Evolutionary conservation across 2,329 filamentous ascomycete species (phyloP), one percentile per base, ranked within the genome.

Genomic region (Neonectria faginata): DNA sequence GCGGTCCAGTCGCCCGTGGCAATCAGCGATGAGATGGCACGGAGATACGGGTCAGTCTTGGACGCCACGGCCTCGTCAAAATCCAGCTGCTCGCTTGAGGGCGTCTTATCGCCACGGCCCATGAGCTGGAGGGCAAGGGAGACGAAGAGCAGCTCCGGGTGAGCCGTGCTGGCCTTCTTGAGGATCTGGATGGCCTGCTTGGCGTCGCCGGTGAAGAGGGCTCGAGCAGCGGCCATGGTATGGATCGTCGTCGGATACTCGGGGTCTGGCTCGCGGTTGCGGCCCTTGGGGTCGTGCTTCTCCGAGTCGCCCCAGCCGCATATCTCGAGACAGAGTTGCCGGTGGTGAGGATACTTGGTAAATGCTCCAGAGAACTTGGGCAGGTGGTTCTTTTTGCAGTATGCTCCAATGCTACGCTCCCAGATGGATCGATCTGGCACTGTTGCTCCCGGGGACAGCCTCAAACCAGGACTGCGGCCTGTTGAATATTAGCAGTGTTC

Each of bases 21-120:
- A 65, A 96, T 92, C 69, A 92, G 89, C 3, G 90, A 89, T 25
- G 93, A 92, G 52, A 96, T 91, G 6, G 92, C 92, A 60, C 92
- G 90, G 25, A 96, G 85, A 74, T 94, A 95, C 0, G 92, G 90
- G 71, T 96, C 92, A 0, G 90, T 89, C 65, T 91, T 87, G 63
- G 86, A 88, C 27, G 88, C 86, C 14, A 87, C 82, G 2, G 81
- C 81, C 61, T 87, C 85, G 74, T 89, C 86, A 70, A 88, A 86
- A 70, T 88, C 86, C 25, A 89, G 80, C 64, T 85, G 80, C 66
- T 84, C 82, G 65, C 83, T 83, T 45, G 78, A 78, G 4, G 81
- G 70, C 44, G 78, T 77, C 50, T 78, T 79, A 60, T 82, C 81
- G 12, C 82, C 84, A 64, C 84, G 82, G 25, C 84, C 82, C 67